Base-by-base conservation (phyloP, 2,329 filamentous ascomycete species). In the Cryphonectria parasitica region DNA sequence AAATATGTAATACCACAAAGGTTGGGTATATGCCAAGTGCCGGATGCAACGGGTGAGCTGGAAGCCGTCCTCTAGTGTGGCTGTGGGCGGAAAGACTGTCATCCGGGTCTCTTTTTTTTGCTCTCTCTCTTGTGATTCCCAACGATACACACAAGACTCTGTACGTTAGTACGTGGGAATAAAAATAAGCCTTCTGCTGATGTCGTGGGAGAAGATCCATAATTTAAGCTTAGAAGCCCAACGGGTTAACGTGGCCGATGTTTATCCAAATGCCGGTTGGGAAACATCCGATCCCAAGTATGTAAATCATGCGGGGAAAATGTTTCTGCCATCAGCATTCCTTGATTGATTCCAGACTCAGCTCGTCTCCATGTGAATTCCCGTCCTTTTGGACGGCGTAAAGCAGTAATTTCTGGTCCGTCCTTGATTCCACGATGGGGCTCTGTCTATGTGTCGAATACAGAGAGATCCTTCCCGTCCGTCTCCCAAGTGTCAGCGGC, bases 1-100 rank as follows among this genome's bases (percentile, higher is more conserved):
- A 58, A 13, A 7, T 1, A 28, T 15, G 52, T 15, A 15, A 28
- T 15, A 13, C 25, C 25, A 28, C 52, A 39, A 22, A 31, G 19
- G 19, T 39, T 15, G 19, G 25, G 22, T 39, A 34, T 34, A n/a
- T 34, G 54, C 25, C 25, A 58, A 58, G 54, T 58, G 54, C 54
- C 54, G 54, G 54, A 31, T 58, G 54, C 28, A 31, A 17, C 58
- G 58, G 34, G 19, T 39, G 22, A 61, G 58, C 34, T 61, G 58
- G 11, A 28, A 58, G 54, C 58, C 31, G 31, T 15, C 58, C 58
- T 39, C 58, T 11, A 34, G 17, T 25, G 64, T 70, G 68, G 68
- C 62, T 69, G 19, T 19, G 52, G 22, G 54, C 68, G 68, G 68
- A 43, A 66, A 52, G 54, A 45, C 63, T 22, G 31, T 43, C 64